These are phyloP conservation scores for Jaltomata sinuosa DNA, from an alignment of 257 asterid genomes.

Conservation along the genomic window DNA sequence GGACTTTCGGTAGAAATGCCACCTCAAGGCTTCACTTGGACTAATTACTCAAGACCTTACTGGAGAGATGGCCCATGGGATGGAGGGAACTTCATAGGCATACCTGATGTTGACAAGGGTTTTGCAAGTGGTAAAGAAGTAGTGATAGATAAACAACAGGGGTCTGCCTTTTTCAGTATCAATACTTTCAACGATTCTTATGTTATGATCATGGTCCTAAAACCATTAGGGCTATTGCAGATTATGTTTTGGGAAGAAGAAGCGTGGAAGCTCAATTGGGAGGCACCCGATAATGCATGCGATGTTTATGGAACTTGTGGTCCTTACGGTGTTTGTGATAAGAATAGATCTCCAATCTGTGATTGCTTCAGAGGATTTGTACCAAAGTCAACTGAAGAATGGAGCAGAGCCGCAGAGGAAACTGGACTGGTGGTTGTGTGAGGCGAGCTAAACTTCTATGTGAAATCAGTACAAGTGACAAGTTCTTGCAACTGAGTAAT, in stretches of 20 bases:
- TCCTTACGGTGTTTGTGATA: conserved; percentile 8
- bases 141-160: not conserved
- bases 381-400: conserved; percentile 6
- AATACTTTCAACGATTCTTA: not conserved
- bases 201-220: not conserved
- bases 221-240: not conserved
- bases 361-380: conserved; percentile 12
- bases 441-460: conserved; percentile 14
- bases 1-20: conserved; percentile 8
- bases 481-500: conserved; percentile 5
- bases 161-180: not conserved
- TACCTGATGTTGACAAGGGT: not conserved
- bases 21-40: conserved; percentile 8
- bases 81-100: conserved; percentile 8
- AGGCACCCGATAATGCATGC: not conserved
- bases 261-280: not conserved
- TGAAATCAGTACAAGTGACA: conserved; percentile 3
- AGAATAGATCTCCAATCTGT: conserved; percentile 1
- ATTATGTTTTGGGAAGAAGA: not conserved
- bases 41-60: not conserved
- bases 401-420: conserved; percentile 16
- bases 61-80: conserved; percentile 20
- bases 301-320: conserved; percentile 18
- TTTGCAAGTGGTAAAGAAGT: not conserved
- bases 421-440: conserved; percentile 19